Evolutionary conservation across 2,329 filamentous ascomycete genomes (phyloP).

Genomic region (Parastagonospora avenae): DNA sequence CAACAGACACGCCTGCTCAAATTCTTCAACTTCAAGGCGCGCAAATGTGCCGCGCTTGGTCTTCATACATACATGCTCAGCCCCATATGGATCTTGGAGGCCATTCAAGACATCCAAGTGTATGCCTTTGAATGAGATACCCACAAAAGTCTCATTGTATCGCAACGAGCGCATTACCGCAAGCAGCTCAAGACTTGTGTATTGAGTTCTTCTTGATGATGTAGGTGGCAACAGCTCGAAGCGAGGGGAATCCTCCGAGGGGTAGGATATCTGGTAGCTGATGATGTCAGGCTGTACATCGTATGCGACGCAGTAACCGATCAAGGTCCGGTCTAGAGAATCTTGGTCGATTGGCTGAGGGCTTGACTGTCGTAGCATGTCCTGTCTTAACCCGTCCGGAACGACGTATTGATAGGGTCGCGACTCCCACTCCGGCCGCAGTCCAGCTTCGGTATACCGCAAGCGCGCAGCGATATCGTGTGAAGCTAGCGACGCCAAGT

Average conservation of each 20-base stretch:
- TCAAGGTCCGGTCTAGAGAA: slow-evolving; percentile 69
- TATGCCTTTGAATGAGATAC: slow-evolving; percentile 70
- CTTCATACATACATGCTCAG: slow-evolving; percentile 65
- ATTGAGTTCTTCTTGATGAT: slow-evolving; percentile 57
- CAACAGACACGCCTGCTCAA: slow-evolving; percentile 62
- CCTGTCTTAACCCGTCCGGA: slow-evolving; percentile 53
- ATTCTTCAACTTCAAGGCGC: slow-evolving; percentile 58
- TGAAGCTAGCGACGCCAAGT: slow-evolving; percentile 68
- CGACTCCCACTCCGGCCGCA: slow-evolving; percentile 69
- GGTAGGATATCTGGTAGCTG: slow-evolving; percentile 46
- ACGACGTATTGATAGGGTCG: slow-evolving; percentile 67
- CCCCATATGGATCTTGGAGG: slow-evolving; percentile 63
- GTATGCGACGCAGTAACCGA: slow-evolving; percentile 73
- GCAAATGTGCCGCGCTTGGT: slow-evolving; percentile 63
- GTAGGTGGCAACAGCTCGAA: slow-evolving; percentile 67
- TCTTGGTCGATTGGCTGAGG: slow-evolving; percentile 64
- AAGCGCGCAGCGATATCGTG: slow-evolving; percentile 68
- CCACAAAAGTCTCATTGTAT: slow-evolving; percentile 72
- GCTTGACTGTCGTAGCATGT: slow-evolving; percentile 40
- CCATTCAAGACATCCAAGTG: slow-evolving; percentile 69
- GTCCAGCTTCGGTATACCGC: slow-evolving; percentile 64
- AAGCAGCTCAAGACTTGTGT: slow-evolving; percentile 67
- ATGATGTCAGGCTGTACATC: slow-evolving; percentile 70
- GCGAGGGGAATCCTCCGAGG: slow-evolving; percentile 66
- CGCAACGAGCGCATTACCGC: slow-evolving; percentile 71